Percentiles rank a stretch among this genome's conserved stretches.
phyloP scores from a whole-genome alignment of 1,284 basidiomycete genomes.

The Apiotrichum sp. region DNA sequence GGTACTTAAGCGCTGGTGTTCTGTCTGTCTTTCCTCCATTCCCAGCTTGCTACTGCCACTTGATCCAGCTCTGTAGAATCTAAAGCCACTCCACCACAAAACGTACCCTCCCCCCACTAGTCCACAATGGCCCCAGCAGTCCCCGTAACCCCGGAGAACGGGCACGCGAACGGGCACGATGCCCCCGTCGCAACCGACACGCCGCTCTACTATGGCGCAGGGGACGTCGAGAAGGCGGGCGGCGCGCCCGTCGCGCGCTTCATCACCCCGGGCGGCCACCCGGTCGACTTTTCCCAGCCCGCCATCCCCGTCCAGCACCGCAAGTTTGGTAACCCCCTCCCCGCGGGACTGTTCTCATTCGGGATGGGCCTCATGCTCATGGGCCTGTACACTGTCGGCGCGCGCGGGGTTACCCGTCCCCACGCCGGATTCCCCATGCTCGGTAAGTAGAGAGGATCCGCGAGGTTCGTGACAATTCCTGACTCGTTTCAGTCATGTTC shows the following conservation, averaged over 20 bases:
- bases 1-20: too few relatives aligned
- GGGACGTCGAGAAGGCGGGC: slow-evolving; percentile 17
- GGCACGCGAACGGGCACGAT: too few relatives aligned
- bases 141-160: too few relatives aligned
- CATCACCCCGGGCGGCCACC: slow-evolving; percentile 21
- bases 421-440: slow-evolving; percentile 9
- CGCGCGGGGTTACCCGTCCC: slow-evolving; percentile 11
- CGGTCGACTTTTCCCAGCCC: slow-evolving; percentile 22
- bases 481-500: slow-evolving; percentile 9
- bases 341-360: slow-evolving; percentile 16
- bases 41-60: too few relatives aligned
- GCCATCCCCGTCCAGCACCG: slow-evolving; percentile 22
- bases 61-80: too few relatives aligned
- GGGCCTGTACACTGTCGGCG: slow-evolving; percentile 13
- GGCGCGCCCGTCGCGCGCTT: slow-evolving; percentile 9
- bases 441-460: not conserved
- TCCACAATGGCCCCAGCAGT: too few relatives aligned
- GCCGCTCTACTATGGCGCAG: slow-evolving; percentile 13
- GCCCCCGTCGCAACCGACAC: not conserved
- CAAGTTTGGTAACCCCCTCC: slow-evolving; percentile 20
- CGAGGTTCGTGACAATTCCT: not conserved
- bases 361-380: slow-evolving; percentile 7
- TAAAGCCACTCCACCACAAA: too few relatives aligned
- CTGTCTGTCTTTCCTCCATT: too few relatives aligned
- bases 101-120: too few relatives aligned